Percentiles rank a stretch among this genome's conserved stretches.
Evolutionary conservation across 805 yeast species (phyloP).

Genomic region (Metschnikowia drakensbergensis): DNA sequence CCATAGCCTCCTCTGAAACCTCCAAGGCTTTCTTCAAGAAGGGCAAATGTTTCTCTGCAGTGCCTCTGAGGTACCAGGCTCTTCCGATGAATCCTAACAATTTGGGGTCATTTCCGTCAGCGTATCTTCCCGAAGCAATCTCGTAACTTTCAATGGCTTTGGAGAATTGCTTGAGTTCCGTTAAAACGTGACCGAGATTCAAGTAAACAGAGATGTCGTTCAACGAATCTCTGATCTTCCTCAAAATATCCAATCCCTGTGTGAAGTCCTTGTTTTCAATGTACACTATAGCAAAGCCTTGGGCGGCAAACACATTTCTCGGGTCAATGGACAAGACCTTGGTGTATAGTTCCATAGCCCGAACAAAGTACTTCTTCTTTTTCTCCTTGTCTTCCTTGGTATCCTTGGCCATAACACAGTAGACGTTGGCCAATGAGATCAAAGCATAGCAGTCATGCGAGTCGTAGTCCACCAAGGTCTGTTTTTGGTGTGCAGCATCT

Average conservation of each 20-base stretch:
- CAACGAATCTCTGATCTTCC: constrained; percentile 85
- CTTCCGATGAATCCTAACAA: constrained; percentile 73
- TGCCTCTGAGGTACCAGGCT: constrained; percentile 83
- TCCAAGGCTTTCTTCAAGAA: constrained; percentile 60
- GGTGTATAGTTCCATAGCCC: constrained; percentile 90
- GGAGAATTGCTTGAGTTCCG: constrained; percentile 75
- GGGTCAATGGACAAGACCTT: constrained; percentile 85
- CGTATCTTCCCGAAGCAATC: constrained; percentile 65
- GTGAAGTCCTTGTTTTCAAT: constrained; percentile 77
- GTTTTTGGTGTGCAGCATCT: constrained; percentile 79
- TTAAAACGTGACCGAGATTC: constrained; percentile 82
- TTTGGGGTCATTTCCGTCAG: constrained; percentile 60
- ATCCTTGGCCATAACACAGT: constrained; percentile 78
- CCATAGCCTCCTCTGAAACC: constrained; percentile 56
- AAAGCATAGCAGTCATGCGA: constrained; percentile 89
- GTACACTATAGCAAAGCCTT: constrained; percentile 90
- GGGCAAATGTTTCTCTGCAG: constrained; percentile 59
- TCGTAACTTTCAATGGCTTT: constrained; percentile 90
- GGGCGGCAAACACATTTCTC: constrained; percentile 91
- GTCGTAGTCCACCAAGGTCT: constrained; percentile 74
- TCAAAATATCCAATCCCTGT: constrained; percentile 78
- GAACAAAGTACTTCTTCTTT: constrained; percentile 67
- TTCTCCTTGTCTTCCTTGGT: constrained; percentile 47
- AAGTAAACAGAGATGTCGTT: constrained; percentile 79
- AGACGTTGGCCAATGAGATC: constrained; percentile 84